A percentile compares a stretch with the other conserved stretches of the same genome.
phyloP scores from a whole-genome alignment of 2,329 filamentous ascomycete species.

The Gnomoniopsis smithogilvyi region DNA sequence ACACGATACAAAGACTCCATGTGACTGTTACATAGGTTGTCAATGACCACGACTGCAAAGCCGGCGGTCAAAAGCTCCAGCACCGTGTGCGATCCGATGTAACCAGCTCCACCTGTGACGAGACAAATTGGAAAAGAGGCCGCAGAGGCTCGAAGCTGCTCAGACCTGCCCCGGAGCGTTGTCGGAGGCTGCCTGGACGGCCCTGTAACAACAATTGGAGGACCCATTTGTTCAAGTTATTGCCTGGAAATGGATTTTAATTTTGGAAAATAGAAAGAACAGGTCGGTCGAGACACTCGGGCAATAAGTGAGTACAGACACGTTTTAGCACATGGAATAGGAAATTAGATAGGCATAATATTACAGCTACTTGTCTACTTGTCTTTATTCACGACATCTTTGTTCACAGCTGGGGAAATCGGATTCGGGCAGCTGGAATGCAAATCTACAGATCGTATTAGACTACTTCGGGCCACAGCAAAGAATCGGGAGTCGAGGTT shows the following conservation, averaged over 20 bases:
- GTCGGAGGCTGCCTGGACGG: background rate
- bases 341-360: no score
- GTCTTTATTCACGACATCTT: no score
- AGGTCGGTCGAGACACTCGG: no score
- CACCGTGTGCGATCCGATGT: constrained; percentile 15
- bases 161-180: background rate
- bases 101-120: constrained; percentile 13
- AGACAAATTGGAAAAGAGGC: constrained; percentile 12
- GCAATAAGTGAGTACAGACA: no score
- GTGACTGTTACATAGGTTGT: constrained; percentile 16
- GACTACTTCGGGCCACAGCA: no score
- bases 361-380: no score
- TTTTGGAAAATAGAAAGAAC: no score
- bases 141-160: background rate
- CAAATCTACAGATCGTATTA: no score
- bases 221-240: background rate
- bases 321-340: no score
- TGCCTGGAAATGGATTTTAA: background rate
- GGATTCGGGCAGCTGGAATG: no score
- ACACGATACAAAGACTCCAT: constrained; percentile 13
- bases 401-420: no score
- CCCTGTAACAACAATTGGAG: background rate
- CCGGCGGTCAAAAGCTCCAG: constrained; percentile 17
- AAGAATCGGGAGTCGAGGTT: no score
- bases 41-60: constrained; percentile 15